Conservation (phyloP, 345 rosid species). For the Diplotaxis tenuifolia region DNA sequence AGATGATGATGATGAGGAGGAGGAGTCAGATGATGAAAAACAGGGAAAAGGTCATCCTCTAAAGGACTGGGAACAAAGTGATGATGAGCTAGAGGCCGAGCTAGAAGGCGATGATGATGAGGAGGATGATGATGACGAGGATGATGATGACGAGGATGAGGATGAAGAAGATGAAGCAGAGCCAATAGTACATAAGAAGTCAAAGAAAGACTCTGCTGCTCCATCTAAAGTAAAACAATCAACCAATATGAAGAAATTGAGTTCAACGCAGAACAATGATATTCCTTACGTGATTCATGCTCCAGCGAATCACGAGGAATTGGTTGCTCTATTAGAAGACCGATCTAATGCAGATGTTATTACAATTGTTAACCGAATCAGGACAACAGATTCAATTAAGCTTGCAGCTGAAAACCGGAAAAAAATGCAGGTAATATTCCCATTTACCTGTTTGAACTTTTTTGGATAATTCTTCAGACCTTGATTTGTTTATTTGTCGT, state of each 20-base stretch:
- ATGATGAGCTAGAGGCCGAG: slow-evolving; percentile 59
- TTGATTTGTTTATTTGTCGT: slow-evolving; percentile 12
- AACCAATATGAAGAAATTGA: slow-evolving; percentile 32
- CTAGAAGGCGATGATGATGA: slow-evolving; percentile 45
- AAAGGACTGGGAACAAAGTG: slow-evolving; percentile 93
- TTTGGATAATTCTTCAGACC: not conserved
- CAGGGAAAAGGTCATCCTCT: slow-evolving; percentile 36
- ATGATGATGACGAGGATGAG: slow-evolving; percentile 30
- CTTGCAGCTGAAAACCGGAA: slow-evolving; percentile 89
- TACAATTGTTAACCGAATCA: slow-evolving; percentile 59
- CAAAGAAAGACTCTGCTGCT: slow-evolving; percentile 36
- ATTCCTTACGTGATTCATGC: slow-evolving; percentile 76
- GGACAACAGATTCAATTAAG: slow-evolving; percentile 60
- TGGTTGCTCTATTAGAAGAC: slow-evolving; percentile 51
- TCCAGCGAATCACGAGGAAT: slow-evolving; percentile 72
- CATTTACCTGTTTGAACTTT: not conserved
- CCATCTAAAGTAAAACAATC: slow-evolving; percentile 15
- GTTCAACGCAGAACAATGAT: slow-evolving; percentile 38
- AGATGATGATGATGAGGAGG: slow-evolving; percentile 33
- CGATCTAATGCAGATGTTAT: slow-evolving; percentile 54
- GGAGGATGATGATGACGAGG: not conserved
- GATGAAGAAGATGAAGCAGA: slow-evolving; percentile 34
- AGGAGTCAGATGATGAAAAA: slow-evolving; percentile 47
- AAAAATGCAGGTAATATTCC: slow-evolving; percentile 73
- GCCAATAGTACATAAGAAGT: slow-evolving; percentile 35